A percentile compares a stretch with the other conserved stretches of the same genome.
phyloP scores from a whole-genome alignment of 2,329 filamentous ascomycete genomes.

The Ophiostoma angusticollis region DNA sequence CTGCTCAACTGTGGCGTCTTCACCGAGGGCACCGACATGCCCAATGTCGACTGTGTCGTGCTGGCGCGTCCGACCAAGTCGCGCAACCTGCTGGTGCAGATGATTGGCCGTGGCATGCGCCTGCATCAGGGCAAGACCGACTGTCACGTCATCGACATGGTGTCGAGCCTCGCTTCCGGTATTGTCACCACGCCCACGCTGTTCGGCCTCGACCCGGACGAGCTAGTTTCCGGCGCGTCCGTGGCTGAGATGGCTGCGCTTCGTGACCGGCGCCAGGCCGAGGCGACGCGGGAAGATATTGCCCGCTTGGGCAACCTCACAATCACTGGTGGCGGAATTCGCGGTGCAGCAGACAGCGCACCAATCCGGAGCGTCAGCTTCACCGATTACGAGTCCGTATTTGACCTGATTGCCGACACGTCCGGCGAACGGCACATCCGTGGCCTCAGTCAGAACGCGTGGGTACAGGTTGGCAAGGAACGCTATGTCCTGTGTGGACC shows the following conservation, averaged over 20 bases:
- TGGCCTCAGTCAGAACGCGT: slow-evolving; percentile 59
- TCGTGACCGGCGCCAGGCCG: slow-evolving; percentile 33
- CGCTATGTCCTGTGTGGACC: slow-evolving; percentile 59
- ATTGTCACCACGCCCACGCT: slow-evolving; percentile 85
- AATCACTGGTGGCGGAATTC: too few relatives aligned
- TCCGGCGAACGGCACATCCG: slow-evolving; percentile 69
- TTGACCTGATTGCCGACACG: slow-evolving; percentile 76
- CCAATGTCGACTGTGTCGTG: slow-evolving; percentile 88
- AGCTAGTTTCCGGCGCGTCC: slow-evolving; percentile 57
- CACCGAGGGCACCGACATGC: slow-evolving; percentile 94
- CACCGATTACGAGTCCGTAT: slow-evolving; percentile 83
- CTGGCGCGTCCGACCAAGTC: slow-evolving; percentile 82
- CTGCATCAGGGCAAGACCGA: slow-evolving; percentile 68
- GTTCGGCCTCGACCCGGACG: slow-evolving; percentile 78
- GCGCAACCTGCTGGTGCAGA: slow-evolving; percentile 86
- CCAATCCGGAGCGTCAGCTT: slow-evolving; percentile 51
- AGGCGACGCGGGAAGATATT: slow-evolving; percentile 21
- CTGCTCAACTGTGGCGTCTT: slow-evolving; percentile 93
- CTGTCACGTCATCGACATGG: slow-evolving; percentile 95
- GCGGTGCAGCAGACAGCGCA: background rate
- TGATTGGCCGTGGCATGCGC: slow-evolving; percentile 92
- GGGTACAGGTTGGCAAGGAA: slow-evolving; percentile 64
- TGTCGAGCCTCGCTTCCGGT: slow-evolving; percentile 69
- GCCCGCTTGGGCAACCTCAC: background rate
- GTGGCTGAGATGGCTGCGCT: slow-evolving; percentile 47